Percentiles rank a stretch among this genome's conserved stretches.
Conservation (phyloP, 2,329 filamentous ascomycete genomes). For the Grosmannia penicillata region DNA sequence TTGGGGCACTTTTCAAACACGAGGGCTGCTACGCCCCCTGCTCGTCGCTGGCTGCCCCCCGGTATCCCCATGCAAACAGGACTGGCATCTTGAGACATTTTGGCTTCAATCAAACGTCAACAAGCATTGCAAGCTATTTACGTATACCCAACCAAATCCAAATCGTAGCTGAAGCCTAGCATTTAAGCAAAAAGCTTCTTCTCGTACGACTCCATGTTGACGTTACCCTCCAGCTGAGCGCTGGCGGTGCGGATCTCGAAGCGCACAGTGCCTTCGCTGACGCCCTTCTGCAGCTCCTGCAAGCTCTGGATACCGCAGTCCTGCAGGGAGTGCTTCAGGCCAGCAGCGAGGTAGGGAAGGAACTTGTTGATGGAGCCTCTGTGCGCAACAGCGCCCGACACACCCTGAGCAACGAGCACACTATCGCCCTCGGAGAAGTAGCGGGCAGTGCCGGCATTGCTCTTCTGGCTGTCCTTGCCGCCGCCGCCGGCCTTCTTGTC, state of each 20-base stretch:
- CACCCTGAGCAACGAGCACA: conserved; percentile 90
- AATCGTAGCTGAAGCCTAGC: background rate
- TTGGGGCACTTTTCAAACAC: too few relatives aligned
- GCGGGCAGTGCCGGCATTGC: conserved; percentile 88
- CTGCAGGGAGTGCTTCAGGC: conserved; percentile 94
- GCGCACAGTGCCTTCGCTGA: conserved; percentile 59
- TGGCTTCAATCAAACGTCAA: too few relatives aligned
- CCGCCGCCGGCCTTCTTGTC: conserved; percentile 85
- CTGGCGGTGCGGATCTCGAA: conserved; percentile 92
- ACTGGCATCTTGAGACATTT: too few relatives aligned
- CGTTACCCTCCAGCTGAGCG: conserved; percentile 90
- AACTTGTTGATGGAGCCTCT: conserved; percentile 84
- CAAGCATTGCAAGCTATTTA: too few relatives aligned
- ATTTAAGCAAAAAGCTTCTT: conserved; percentile 93
- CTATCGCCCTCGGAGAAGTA: conserved; percentile 98
- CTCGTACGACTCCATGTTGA: conserved; percentile 97
- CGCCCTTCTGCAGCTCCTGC: conserved; percentile 58
- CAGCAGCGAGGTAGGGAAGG: conserved; percentile 85
- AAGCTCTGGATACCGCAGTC: conserved; percentile 83
- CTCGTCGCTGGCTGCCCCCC: too few relatives aligned
- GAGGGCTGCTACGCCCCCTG: too few relatives aligned
- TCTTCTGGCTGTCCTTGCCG: conserved; percentile 56
- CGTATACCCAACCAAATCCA: too few relatives aligned
- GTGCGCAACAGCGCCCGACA: conserved; percentile 73
- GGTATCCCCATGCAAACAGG: too few relatives aligned